phyloP scores from a whole-genome alignment of 192 early-diverging fungal genomes.

The Backusella luteola region DNA sequence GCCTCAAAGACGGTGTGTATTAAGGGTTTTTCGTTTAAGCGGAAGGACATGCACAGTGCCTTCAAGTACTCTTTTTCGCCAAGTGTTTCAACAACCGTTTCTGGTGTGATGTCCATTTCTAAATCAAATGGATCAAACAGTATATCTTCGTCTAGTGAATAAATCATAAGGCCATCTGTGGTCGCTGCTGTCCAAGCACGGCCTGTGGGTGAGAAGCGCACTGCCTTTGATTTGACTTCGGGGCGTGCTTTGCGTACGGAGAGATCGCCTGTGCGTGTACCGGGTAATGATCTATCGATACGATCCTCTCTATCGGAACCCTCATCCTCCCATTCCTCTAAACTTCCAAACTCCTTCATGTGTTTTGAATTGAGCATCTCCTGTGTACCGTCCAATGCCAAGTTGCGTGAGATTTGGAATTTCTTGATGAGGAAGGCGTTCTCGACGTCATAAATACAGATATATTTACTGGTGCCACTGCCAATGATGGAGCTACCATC shows the following conservation, averaged over 20 bases:
- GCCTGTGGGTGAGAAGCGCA: slow-evolving; percentile 93
- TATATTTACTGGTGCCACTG: slow-evolving; percentile 93
- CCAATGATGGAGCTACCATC: slow-evolving; percentile 92
- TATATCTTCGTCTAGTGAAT: slow-evolving; percentile 90
- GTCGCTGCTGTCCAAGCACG: slow-evolving; percentile 94
- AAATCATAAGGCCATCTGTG: slow-evolving; percentile 94
- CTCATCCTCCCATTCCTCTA: slow-evolving; percentile 84
- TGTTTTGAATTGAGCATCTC: slow-evolving; percentile 86
- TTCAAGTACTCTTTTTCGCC: slow-evolving; percentile 78
- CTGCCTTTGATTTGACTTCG: slow-evolving; percentile 79
- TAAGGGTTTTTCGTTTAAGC: slow-evolving; percentile 83
- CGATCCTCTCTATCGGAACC: slow-evolving; percentile 85
- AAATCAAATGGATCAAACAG: slow-evolving; percentile 98
- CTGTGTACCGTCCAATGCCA: slow-evolving; percentile 90
- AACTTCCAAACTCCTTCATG: slow-evolving; percentile 93
- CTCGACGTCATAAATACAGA: slow-evolving; percentile 91
- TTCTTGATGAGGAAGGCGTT: slow-evolving; percentile 75
- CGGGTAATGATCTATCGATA: slow-evolving; percentile 79
- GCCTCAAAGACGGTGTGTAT: slow-evolving; percentile 77
- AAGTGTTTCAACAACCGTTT: slow-evolving; percentile 74
- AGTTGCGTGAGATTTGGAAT: slow-evolving; percentile 91
- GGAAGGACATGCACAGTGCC: slow-evolving; percentile 90
- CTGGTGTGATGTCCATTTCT: slow-evolving; percentile 94
- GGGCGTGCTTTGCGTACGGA: slow-evolving; percentile 75
- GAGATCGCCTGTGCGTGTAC: slow-evolving; percentile 83